A percentile compares a stretch with the other conserved stretches of the same genome.
phyloP scores from a whole-genome alignment of 192 early-diverging fungal genomes.

The Chytriomyces sp. region DNA sequence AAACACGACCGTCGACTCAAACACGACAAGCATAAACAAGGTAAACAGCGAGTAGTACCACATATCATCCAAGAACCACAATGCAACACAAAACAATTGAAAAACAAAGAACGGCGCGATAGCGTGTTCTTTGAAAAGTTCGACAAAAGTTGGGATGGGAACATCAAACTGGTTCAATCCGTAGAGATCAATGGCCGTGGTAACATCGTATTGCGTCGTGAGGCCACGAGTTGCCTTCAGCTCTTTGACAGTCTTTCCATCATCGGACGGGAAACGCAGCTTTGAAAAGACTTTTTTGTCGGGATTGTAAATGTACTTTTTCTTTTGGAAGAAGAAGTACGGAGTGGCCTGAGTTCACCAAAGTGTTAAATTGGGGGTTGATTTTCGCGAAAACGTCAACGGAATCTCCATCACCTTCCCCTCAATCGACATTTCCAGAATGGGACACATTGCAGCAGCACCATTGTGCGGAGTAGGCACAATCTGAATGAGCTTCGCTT shows the following conservation, averaged over 20 bases:
- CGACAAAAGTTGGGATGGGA: constrained; percentile 88
- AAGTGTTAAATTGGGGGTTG: constrained; percentile 51
- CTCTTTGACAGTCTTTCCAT: constrained; percentile 64
- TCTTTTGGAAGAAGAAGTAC: constrained; percentile 94
- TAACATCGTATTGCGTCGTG: constrained; percentile 62
- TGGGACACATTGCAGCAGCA: constrained; percentile 77
- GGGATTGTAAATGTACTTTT: constrained; percentile 89
- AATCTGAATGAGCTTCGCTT: constrained; percentile 83
- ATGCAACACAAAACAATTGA: constrained; percentile 96
- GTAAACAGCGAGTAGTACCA: constrained; percentile 99
- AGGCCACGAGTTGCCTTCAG: constrained; percentile 75
- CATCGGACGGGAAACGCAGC: constrained; percentile 77
- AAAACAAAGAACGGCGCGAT: constrained; percentile 99
- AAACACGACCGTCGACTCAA: constrained; percentile 97
- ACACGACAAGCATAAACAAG: constrained; percentile 93
- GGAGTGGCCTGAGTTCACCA: constrained; percentile 10
- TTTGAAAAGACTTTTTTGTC: constrained; percentile 83
- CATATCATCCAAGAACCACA: constrained; percentile 99
- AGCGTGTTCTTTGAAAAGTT: constrained; percentile 97
- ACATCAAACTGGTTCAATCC: constrained; percentile 91
- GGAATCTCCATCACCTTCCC: constrained; percentile 44
- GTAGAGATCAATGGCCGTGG: constrained; percentile 69
- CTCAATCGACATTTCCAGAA: constrained; percentile 55
- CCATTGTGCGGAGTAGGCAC: constrained; percentile 85
- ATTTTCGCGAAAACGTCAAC: constrained; percentile 26